Conservation (phyloP, 257 asterid genomes). For the Verbascum thapsus region DNA sequence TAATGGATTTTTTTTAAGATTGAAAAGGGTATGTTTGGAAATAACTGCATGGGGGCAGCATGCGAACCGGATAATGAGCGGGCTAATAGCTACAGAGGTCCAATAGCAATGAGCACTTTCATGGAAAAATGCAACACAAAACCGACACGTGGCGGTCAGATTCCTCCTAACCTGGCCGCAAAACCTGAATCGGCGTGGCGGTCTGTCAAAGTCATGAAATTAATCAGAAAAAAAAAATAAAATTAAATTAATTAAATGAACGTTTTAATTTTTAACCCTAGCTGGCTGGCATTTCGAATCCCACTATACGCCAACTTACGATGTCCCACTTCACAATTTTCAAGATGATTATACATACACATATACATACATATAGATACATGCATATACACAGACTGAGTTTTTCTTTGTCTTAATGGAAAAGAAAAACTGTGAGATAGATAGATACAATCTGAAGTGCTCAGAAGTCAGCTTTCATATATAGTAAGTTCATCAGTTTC, state of each 20-base stretch:
- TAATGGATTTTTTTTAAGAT: too few relatives aligned
- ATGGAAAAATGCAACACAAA: slow-evolving; percentile 8
- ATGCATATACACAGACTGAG: neutral
- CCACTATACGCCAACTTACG: slow-evolving; percentile 42
- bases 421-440: neutral
- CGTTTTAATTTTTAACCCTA: slow-evolving; percentile 22
- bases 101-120: slow-evolving; percentile 24
- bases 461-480: neutral
- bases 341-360: slow-evolving; percentile 33
- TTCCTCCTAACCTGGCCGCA: slow-evolving; percentile 44
- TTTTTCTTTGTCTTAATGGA: neutral
- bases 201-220: slow-evolving; percentile 22
- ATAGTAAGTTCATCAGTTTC: slow-evolving; percentile 10
- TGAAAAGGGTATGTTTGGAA: slow-evolving; percentile 2
- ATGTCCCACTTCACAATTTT: slow-evolving; percentile 37
- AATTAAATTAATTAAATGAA: slow-evolving; percentile 13
- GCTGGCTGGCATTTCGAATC: slow-evolving; percentile 32
- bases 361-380: slow-evolving; percentile 26
- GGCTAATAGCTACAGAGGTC: slow-evolving; percentile 11
- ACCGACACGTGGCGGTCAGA: slow-evolving; percentile 41
- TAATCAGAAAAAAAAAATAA: neutral
- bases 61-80: slow-evolving; percentile 42
- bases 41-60: slow-evolving; percentile 33
- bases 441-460: slow-evolving; percentile 12
- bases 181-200: slow-evolving; percentile 47